Evolutionary conservation across 2,329 filamentous ascomycete genomes (phyloP).

Genomic region (Aphanocladium album): DNA sequence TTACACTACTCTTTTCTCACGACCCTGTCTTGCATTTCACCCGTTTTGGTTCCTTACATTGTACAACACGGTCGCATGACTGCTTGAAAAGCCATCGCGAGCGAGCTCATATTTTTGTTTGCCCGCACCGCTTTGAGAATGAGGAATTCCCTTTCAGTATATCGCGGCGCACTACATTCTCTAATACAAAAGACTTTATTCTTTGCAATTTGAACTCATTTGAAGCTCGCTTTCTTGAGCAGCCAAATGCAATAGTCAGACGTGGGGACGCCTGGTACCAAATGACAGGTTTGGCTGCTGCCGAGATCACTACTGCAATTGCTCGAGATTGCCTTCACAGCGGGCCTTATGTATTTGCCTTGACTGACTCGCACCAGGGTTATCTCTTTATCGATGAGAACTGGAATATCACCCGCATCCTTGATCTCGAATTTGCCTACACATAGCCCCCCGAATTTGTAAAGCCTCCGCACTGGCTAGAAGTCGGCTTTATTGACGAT

Average conservation of each 20-base stretch:
- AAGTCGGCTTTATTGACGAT: conserved; percentile 24
- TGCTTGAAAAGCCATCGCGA: too few species aligned
- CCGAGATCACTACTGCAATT: conserved; percentile 19
- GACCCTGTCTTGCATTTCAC: too few species aligned
- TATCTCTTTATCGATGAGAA: conserved; percentile 34
- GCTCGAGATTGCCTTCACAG: conserved; percentile 13
- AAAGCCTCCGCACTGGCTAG: conserved; percentile 30
- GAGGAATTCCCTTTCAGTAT: too few species aligned
- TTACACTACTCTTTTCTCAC: too few species aligned
- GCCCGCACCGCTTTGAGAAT: too few species aligned
- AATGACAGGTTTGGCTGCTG: conserved; percentile 23
- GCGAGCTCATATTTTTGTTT: too few species aligned
- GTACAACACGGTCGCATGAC: too few species aligned
- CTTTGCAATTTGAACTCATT: background rate
- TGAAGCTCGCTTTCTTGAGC: background rate
- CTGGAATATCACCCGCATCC: conserved; percentile 27
- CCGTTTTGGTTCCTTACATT: too few species aligned
- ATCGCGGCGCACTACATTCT: background rate
- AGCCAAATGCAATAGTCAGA: conserved; percentile 10
- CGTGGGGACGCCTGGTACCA: conserved; percentile 15
- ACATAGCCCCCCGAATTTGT: conserved; percentile 26
- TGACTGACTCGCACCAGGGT: conserved; percentile 35
- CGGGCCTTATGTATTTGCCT: conserved; percentile 28
- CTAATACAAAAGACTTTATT: background rate
- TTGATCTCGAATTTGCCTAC: conserved; percentile 31